A percentile compares a stretch with the other conserved stretches of the same genome.
phyloP scores from a whole-genome alignment of 176 grass and related monocot species.

The Stipa capillata region DNA sequence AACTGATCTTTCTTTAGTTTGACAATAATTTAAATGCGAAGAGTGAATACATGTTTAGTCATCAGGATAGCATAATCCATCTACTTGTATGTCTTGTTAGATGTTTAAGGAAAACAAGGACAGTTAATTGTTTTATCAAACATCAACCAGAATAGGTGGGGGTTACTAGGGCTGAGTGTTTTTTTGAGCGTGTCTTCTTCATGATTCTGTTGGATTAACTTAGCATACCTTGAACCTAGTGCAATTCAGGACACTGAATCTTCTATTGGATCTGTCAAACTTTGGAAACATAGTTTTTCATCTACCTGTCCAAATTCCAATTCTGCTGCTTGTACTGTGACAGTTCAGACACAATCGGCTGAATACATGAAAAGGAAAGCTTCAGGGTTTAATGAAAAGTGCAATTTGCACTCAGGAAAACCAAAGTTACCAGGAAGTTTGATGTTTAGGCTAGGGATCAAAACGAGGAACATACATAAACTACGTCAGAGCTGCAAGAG shows the following conservation, averaged over 20 bases:
- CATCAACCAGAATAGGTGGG: not conserved
- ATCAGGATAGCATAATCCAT: not conserved
- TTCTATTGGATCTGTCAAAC: not conserved
- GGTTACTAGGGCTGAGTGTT: not conserved
- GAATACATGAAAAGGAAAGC: constrained; percentile 78
- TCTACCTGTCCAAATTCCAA: not conserved
- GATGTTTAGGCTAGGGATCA: constrained; percentile 66
- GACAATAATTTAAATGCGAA: not conserved
- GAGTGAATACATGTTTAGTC: not conserved
- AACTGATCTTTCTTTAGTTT: not conserved
- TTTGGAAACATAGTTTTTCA: not conserved
- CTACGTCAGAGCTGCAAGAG: constrained; percentile 38
- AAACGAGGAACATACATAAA: constrained; percentile 65
- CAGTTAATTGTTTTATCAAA: not conserved
- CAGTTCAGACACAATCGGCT: constrained; percentile 63
- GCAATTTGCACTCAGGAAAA: constrained; percentile 24
- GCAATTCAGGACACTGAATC: not conserved
- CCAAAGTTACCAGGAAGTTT: constrained; percentile 44
- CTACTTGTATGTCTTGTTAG: not conserved
- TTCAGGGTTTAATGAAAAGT: constrained; percentile 8
- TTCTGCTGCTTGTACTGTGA: constrained; percentile 14
- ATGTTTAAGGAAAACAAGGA: not conserved
- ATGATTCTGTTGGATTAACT: not conserved
- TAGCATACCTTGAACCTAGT: not conserved
- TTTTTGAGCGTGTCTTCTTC: not conserved